A percentile compares a stretch with the other conserved stretches of the same genome.
phyloP scores from a whole-genome alignment of 495 filamentous ascomycete genomes.

The Polyplosphaeria fusca region DNA sequence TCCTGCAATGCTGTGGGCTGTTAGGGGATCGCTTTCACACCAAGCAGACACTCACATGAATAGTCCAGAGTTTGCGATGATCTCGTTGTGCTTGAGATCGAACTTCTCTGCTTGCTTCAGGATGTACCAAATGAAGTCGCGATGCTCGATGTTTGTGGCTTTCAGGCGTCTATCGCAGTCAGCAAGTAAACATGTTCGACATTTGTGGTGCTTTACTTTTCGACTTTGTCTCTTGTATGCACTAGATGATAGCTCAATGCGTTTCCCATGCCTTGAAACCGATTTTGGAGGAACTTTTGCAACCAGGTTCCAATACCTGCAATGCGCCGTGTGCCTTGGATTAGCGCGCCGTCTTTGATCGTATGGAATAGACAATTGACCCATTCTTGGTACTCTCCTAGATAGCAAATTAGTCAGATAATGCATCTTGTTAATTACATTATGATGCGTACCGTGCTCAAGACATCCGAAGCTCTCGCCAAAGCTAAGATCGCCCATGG shows the following conservation, averaged over 20 bases:
- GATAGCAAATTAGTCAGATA: background rate
- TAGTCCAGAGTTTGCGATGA: slow-evolving; percentile 19
- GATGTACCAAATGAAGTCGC: slow-evolving; percentile 27
- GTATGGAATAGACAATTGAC: slow-evolving; percentile 20
- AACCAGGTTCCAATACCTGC: slow-evolving; percentile 22
- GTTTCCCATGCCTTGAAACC: slow-evolving; percentile 19
- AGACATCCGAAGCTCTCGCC: slow-evolving; percentile 11
- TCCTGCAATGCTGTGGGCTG: slow-evolving; percentile 27
- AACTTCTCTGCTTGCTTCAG: slow-evolving; percentile 22
- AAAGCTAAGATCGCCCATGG: slow-evolving; percentile 9
- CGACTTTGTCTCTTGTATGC: slow-evolving; percentile 17
- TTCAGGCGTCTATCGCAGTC: slow-evolving; percentile 16
- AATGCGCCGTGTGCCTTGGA: slow-evolving; percentile 14
- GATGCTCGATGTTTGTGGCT: slow-evolving; percentile 13
- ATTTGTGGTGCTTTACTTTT: too few relatives aligned
- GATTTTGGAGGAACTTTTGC: slow-evolving; percentile 17
- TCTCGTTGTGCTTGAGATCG: slow-evolving; percentile 22
- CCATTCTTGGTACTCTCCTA: slow-evolving; percentile 24
- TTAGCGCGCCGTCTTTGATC: slow-evolving; percentile 17
- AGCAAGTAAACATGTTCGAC: background rate
- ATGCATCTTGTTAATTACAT: background rate
- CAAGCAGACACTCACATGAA: too few relatives aligned
- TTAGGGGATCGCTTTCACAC: too few relatives aligned
- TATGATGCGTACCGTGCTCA: background rate
- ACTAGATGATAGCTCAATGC: slow-evolving; percentile 11